Percentiles rank a stretch among this genome's conserved stretches.
phyloP scores from a whole-genome alignment of 257 asterid species.

The Solanum lycopersicoides region DNA sequence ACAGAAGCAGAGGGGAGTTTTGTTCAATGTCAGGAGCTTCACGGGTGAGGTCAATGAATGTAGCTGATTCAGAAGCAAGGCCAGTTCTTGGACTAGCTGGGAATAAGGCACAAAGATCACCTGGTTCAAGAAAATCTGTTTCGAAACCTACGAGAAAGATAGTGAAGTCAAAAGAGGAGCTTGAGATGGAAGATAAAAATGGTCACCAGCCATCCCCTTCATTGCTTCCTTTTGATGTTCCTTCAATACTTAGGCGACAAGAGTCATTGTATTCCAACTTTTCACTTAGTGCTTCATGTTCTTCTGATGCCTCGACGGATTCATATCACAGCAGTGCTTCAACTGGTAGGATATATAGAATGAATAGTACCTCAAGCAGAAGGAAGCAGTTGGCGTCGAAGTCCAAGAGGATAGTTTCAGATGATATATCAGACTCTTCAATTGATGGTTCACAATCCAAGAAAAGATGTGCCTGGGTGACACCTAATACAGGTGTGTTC shows the following conservation, averaged over 20 bases:
- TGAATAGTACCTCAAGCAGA: conserved; percentile 25
- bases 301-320: conserved; percentile 92
- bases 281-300: conserved; percentile 77
- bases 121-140: conserved; percentile 1
- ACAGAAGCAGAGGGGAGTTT: background rate
- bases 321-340: conserved; percentile 86
- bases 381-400: conserved; percentile 31
- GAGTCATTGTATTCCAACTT: conserved; percentile 26
- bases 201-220: conserved; percentile 8
- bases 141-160: conserved; percentile 8
- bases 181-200: conserved; percentile 8
- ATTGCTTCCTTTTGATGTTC: conserved; percentile 10
- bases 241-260: conserved; percentile 23
- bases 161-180: conserved; percentile 18
- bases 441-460: conserved; percentile 34
- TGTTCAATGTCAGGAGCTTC: conserved; percentile 21
- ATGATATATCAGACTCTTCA: background rate
- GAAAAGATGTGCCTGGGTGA: conserved; percentile 96
- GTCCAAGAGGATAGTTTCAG: background rate
- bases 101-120: conserved; percentile 8
- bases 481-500: conserved; percentile 69
- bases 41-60: conserved; percentile 16
- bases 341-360: conserved; percentile 57
- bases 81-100: conserved; percentile 16
- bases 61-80: conserved; percentile 20